Evolutionary conservation across 2,329 filamentous ascomycete species (phyloP).

Genomic region (Didymella lethalis): DNA sequence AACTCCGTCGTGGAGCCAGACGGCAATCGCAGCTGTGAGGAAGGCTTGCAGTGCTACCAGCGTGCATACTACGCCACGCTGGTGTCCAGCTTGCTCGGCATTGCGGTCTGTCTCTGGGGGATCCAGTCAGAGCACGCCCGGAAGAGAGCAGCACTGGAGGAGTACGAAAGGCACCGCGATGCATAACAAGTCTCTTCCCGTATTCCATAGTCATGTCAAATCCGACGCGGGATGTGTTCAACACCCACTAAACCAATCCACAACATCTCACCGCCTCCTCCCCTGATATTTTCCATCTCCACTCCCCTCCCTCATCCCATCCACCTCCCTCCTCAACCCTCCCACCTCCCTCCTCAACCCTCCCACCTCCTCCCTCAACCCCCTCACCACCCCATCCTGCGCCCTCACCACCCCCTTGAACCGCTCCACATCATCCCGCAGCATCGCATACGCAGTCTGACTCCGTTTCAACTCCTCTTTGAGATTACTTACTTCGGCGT

Average conservation of each 20-base stretch:
- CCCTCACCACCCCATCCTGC: background rate
- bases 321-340: background rate
- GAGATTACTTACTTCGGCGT: background rate
- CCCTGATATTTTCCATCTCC: background rate
- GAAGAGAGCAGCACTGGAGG: constrained; percentile 44
- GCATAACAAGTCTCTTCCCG: constrained; percentile 19
- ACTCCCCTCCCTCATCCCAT: background rate
- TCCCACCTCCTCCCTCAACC: background rate
- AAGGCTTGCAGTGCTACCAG: constrained; percentile 82
- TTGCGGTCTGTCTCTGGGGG: constrained; percentile 73
- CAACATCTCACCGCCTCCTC: background rate
- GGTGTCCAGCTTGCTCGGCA: constrained; percentile 71
- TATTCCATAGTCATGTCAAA: background rate
- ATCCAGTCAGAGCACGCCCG: constrained; percentile 66
- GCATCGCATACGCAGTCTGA: constrained; percentile 6
- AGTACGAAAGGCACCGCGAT: constrained; percentile 43
- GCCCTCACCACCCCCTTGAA: constrained; percentile 3
- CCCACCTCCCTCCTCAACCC: background rate
- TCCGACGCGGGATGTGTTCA: background rate
- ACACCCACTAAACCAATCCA: background rate
- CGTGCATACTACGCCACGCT: constrained; percentile 83
- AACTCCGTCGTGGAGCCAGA: constrained; percentile 74
- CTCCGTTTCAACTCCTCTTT: constrained; percentile 4
- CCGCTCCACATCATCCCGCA: constrained; percentile 5
- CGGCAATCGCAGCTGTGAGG: constrained; percentile 76